These are phyloP conservation scores for Aspergillus fumigatus DNA, from an alignment of 2,329 filamentous ascomycete species.

Conservation along the genomic window DNA sequence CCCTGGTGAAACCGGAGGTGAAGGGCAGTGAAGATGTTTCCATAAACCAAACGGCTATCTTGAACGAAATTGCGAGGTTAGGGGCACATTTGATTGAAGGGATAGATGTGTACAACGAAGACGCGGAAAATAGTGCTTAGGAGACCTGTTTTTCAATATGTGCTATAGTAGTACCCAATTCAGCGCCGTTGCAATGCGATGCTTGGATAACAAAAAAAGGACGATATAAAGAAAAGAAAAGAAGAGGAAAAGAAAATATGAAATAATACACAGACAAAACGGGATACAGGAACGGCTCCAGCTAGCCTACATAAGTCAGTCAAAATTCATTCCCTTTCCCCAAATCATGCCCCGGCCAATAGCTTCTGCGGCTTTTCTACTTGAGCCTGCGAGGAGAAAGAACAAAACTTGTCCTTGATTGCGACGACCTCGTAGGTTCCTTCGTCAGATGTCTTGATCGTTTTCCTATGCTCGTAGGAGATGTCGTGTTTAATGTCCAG, in stretches of 20 bases:
- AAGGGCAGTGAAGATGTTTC: constrained; percentile 19
- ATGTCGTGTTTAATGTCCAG: constrained; percentile 88
- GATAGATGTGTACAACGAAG: constrained; percentile 51
- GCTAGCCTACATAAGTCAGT: constrained; percentile 16
- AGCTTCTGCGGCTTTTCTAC: constrained; percentile 44
- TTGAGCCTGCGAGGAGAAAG: constrained; percentile 70
- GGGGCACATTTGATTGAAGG: constrained; percentile 61
- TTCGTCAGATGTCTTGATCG: constrained; percentile 81
- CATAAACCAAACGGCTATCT: constrained; percentile 38
- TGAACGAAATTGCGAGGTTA: constrained; percentile 46
- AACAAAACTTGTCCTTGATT: constrained; percentile 90
- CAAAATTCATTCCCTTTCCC: constrained; percentile 10
- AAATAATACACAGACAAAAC: not conserved
- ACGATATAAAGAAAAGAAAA: too few species aligned
- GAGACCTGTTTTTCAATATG: constrained; percentile 4
- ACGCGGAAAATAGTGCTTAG: constrained; percentile 10
- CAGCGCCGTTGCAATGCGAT: constrained; percentile 32
- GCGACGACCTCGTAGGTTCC: constrained; percentile 96
- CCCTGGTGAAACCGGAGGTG: constrained; percentile 8
- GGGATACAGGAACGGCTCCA: constrained; percentile 13
- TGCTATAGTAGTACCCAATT: constrained; percentile 14
- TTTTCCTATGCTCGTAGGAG: constrained; percentile 75
- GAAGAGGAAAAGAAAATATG: constrained; percentile 2
- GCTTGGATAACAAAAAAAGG: not conserved
- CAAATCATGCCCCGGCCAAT: constrained; percentile 22